phyloP scores from a whole-genome alignment of 2,329 filamentous ascomycete species.

The Fusarium sp. region DNA sequence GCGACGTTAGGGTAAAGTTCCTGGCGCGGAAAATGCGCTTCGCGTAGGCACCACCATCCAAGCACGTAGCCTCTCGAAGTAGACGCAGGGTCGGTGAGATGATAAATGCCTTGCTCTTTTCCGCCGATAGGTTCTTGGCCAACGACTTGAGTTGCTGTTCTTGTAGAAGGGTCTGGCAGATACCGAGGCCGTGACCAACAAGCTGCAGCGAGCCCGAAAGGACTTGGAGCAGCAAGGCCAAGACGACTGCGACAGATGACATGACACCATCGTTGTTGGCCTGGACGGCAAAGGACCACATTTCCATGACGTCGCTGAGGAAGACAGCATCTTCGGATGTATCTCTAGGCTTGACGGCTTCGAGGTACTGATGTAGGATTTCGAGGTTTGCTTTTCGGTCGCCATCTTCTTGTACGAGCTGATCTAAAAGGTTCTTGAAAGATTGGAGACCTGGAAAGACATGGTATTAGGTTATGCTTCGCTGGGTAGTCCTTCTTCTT shows the following conservation, averaged over 20 bases:
- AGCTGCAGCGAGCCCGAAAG: conserved; percentile 79
- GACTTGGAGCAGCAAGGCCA: conserved; percentile 83
- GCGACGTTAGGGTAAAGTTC: conserved; percentile 79
- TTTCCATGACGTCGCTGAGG: conserved; percentile 83
- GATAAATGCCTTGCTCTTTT: conserved; percentile 84
- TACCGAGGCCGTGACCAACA: conserved; percentile 75
- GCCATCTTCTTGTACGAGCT: conserved; percentile 62
- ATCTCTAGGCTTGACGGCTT: conserved; percentile 60
- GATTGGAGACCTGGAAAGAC: conserved; percentile 66
- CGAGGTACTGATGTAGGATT: conserved; percentile 76
- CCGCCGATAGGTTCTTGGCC: conserved; percentile 78
- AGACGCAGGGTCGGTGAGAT: conserved; percentile 89
- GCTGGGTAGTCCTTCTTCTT: not conserved
- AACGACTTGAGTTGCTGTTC: conserved; percentile 83
- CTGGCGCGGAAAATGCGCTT: conserved; percentile 79
- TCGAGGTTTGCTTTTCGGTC: conserved; percentile 55
- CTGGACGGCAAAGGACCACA: conserved; percentile 84
- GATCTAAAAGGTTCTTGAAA: conserved; percentile 76
- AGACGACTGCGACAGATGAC: conserved; percentile 80
- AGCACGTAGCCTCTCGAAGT: conserved; percentile 82
- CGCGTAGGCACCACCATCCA: conserved; percentile 86
- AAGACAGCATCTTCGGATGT: conserved; percentile 63
- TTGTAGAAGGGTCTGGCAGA: conserved; percentile 84
- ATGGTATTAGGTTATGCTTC: conserved; percentile 2
- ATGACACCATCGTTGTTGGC: conserved; percentile 82